These are phyloP conservation scores for Hymenoscyphus repandus DNA, from an alignment of 2,329 filamentous ascomycete species.

Conservation along the genomic window DNA sequence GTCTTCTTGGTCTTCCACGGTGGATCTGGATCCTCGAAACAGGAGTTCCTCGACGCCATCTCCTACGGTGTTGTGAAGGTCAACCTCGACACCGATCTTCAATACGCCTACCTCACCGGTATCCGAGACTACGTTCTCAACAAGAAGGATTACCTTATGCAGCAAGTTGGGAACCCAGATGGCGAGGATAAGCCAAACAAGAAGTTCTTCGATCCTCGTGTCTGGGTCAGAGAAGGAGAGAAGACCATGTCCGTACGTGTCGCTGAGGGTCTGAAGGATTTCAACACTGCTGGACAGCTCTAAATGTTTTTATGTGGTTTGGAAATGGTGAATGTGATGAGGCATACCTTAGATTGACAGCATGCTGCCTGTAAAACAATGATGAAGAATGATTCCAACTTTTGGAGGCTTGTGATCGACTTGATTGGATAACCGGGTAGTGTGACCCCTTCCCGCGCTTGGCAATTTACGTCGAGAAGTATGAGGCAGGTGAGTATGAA, in stretches of 20 bases:
- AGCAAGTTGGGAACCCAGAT: constrained; percentile 89
- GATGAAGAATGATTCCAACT: background rate
- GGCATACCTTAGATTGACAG: background rate
- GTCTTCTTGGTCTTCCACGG: constrained; percentile 99
- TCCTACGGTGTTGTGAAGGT: constrained; percentile 96
- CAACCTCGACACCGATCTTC: constrained; percentile 97
- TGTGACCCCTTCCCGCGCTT: too few relatives aligned
- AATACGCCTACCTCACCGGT: constrained; percentile 88
- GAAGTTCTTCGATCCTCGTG: constrained; percentile 46
- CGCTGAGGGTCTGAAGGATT: constrained; percentile 77
- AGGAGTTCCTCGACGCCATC: constrained; percentile 88
- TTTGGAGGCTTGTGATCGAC: too few relatives aligned
- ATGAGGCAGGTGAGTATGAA: too few relatives aligned
- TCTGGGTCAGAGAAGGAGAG: constrained; percentile 96
- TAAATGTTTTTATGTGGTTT: constrained; percentile 40
- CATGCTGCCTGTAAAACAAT: constrained; percentile 8
- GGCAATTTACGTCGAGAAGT: background rate
- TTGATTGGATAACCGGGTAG: too few relatives aligned
- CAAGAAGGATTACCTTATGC: constrained; percentile 92
- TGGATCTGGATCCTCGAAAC: constrained; percentile 84
- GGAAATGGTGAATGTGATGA: background rate
- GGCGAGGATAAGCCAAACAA: constrained; percentile 98
- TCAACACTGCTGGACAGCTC: constrained; percentile 77
- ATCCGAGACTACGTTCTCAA: constrained; percentile 90
- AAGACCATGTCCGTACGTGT: constrained; percentile 90